phyloP scores from a whole-genome alignment of 352 stramenopile species.

The Phytopythium litorale region DNA sequence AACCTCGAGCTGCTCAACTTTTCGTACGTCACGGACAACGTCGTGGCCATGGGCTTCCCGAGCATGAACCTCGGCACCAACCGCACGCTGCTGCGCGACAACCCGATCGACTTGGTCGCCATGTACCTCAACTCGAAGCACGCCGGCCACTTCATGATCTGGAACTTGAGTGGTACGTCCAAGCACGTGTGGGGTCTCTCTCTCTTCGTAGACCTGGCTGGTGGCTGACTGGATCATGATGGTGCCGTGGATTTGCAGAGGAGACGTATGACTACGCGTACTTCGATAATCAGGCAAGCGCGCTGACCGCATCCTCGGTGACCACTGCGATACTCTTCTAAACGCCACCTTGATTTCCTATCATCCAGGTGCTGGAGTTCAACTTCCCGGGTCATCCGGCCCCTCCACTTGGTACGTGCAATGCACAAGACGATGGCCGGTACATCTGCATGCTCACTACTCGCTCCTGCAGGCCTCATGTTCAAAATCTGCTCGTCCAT shows the following conservation, averaged over 20 bases:
- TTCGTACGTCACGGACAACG: constrained; percentile 84
- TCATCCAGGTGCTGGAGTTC: constrained; percentile 87
- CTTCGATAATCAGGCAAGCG: constrained; percentile 86
- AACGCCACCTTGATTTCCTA: not conserved
- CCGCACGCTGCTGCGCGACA: constrained; percentile 75
- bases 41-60: constrained; percentile 91
- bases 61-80: constrained; percentile 82
- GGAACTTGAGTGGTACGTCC: constrained; percentile 90
- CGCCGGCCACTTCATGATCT: constrained; percentile 96
- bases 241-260: constrained; percentile 47
- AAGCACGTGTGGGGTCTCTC: not conserved
- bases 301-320: not conserved
- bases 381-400: constrained; percentile 96
- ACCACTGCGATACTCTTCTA: not conserved
- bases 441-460: not conserved
- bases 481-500: constrained; percentile 98
- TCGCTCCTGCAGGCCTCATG: constrained; percentile 60
- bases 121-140: constrained; percentile 95
- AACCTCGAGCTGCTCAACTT: constrained; percentile 90
- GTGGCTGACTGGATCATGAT: not conserved
- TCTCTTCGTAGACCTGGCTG: not conserved
- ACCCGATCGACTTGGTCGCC: constrained; percentile 89
- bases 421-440: not conserved
- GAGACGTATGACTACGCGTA: constrained; percentile 94
- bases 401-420: constrained; percentile 84